phyloP scores from a whole-genome alignment of 805 yeast genomes.

The Wickerhamomyces subpelliculosus region DNA sequence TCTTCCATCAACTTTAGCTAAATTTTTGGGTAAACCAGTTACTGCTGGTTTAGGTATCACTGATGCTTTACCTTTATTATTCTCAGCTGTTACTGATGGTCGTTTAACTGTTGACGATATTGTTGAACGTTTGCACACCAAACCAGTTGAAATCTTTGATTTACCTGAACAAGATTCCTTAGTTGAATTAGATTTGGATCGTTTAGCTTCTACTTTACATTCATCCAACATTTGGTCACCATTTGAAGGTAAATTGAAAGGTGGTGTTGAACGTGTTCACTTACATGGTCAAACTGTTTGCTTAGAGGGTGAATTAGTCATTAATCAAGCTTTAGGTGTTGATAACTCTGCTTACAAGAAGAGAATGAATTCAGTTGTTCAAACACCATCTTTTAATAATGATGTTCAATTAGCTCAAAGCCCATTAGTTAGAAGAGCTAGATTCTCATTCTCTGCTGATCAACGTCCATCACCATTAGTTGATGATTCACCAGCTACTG shows the following conservation, averaged over 20 bases:
- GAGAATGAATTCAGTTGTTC: constrained; percentile 21
- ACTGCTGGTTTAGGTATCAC: constrained; percentile 71
- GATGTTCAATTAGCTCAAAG: constrained; percentile 31
- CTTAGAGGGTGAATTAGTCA: constrained; percentile 72
- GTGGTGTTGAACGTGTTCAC: constrained; percentile 85
- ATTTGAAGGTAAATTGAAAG: constrained; percentile 52
- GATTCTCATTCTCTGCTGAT: constrained; percentile 47
- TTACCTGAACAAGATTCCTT: constrained; percentile 73
- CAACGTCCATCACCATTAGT: constrained; percentile 28
- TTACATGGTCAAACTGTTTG: constrained; percentile 74
- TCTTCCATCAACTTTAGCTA: constrained; percentile 66
- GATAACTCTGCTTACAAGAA: constrained; percentile 23
- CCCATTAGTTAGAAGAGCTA: constrained; percentile 30
- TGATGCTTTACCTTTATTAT: constrained; percentile 75
- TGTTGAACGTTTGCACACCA: constrained; percentile 64
- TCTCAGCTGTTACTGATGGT: constrained; percentile 72
- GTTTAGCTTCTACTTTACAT: constrained; percentile 40
- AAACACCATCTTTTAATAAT: constrained; percentile 14
- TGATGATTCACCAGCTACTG: constrained; percentile 24
- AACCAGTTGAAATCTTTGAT: constrained; percentile 77
- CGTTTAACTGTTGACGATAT: constrained; percentile 69
- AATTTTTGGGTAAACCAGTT: constrained; percentile 51
- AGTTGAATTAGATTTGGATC: constrained; percentile 80
- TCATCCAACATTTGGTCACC: constrained; percentile 45
- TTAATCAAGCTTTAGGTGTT: constrained; percentile 52